These are phyloP conservation scores for Lithospermum erythrorhizon DNA, from an alignment of 257 asterid genomes.

Conservation along the genomic window DNA sequence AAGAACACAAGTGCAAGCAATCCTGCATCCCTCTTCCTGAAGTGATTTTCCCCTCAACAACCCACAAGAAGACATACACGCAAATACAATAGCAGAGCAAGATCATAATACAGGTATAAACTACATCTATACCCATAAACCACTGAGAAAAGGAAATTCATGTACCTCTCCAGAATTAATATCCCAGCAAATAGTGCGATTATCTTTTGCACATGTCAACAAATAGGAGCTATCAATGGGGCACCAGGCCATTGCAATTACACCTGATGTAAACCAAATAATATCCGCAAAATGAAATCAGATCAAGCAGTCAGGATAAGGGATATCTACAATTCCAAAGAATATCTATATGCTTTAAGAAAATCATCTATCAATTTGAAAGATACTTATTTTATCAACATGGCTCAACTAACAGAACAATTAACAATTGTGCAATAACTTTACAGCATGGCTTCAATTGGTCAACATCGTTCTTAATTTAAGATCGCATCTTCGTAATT, in stretches of 20 bases:
- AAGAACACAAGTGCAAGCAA: neutral
- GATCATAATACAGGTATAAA: neutral
- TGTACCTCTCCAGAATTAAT: conserved; percentile 73
- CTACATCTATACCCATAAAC: neutral
- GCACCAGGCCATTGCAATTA: conserved; percentile 99
- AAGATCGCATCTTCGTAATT: too few relatives aligned
- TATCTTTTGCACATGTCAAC: conserved; percentile 95
- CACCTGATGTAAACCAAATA: conserved; percentile 41
- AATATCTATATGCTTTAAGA: neutral
- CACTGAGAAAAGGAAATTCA: conserved; percentile 4
- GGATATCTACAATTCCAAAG: neutral
- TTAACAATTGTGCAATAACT: too few relatives aligned
- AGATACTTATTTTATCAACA: too few relatives aligned
- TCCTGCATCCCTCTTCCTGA: neutral
- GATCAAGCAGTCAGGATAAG: neutral
- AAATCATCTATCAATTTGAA: too few relatives aligned
- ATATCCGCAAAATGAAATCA: neutral
- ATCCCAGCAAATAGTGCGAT: conserved; percentile 98
- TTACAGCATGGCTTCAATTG: too few relatives aligned
- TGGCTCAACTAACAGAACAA: too few relatives aligned
- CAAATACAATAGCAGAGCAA: conserved; percentile 2
- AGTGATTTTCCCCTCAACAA: neutral
- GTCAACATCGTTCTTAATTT: too few relatives aligned
- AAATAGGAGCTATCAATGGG: conserved; percentile 86
- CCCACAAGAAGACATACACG: neutral